phyloP scores from a whole-genome alignment of 2,329 filamentous ascomycete genomes.

The Drechslerella coelobrocha region DNA sequence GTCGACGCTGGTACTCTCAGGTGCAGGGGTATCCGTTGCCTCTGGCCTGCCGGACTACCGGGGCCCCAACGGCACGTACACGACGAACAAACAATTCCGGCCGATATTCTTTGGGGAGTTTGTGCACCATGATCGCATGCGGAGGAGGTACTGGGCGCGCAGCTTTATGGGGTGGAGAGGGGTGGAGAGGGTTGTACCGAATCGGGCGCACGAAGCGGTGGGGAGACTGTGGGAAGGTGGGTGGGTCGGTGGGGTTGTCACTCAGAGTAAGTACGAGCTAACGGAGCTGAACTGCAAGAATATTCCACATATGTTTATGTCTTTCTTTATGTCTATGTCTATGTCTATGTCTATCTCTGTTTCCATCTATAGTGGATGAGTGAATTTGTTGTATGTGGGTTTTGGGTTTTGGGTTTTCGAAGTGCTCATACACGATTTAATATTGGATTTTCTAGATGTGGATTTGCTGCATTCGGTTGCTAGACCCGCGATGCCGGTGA shows the following conservation, averaged over 20 bases:
- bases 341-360: background rate
- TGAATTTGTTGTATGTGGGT: too few relatives aligned
- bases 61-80: conserved; percentile 87
- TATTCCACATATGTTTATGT: background rate
- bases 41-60: conserved; percentile 93
- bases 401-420: too few relatives aligned
- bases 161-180: conserved; percentile 93
- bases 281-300: background rate
- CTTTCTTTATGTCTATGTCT: background rate
- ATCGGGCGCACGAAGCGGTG: conserved; percentile 79
- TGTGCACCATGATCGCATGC: conserved; percentile 75
- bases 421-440: conserved; percentile 1
- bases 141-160: conserved; percentile 85
- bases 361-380: too few relatives aligned
- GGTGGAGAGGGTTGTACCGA: conserved; percentile 78
- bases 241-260: conserved; percentile 77
- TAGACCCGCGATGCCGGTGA: conserved; percentile 75
- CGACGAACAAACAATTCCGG: conserved; percentile 84
- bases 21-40: conserved; percentile 90
- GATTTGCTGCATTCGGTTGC: conserved; percentile 87
- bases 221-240: conserved; percentile 74
- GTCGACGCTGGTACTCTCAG: conserved; percentile 72
- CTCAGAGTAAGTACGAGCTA: conserved; percentile 68
- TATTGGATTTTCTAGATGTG: conserved; percentile 65
- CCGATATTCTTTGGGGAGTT: conserved; percentile 97